Percentiles rank a stretch among this genome's conserved stretches.
Evolutionary conservation across 768 basidiomycete genomes (phyloP).

Genomic region (Agaricus sinodeliciosus): DNA sequence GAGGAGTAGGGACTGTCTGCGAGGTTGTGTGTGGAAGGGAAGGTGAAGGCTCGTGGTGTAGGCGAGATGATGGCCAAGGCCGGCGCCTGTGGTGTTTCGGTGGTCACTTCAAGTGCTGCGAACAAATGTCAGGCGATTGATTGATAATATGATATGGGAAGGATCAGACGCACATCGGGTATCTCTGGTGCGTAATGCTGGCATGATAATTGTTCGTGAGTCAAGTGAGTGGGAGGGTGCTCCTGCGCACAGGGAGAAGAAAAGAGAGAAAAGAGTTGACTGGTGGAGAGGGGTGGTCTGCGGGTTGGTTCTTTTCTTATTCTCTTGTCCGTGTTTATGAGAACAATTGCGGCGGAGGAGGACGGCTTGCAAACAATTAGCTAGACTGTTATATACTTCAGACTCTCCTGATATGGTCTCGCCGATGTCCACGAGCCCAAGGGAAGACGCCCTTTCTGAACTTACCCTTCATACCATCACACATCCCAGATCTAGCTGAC

Average conservation of each 20-base stretch:
- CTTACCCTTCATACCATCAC: conserved; percentile 23
- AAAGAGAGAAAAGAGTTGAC: conserved; percentile 42
- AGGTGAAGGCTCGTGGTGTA: conserved; percentile 66
- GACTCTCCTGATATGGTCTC: conserved; percentile 28
- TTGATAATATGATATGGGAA: not conserved
- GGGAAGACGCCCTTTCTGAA: conserved; percentile 15
- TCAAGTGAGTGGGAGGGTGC: conserved; percentile 27
- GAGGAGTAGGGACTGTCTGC: conserved; percentile 66
- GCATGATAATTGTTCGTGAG: conserved; percentile 48
- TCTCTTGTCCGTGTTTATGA: conserved; percentile 36
- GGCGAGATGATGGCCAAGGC: conserved; percentile 58
- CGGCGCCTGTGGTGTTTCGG: conserved; percentile 51
- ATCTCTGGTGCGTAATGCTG: conserved; percentile 75
- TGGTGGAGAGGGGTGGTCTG: conserved; percentile 29
- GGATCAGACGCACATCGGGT: conserved; percentile 37
- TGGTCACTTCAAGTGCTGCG: conserved; percentile 70
- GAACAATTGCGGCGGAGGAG: conserved; percentile 66
- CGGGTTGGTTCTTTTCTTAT: conserved; percentile 39
- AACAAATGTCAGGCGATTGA: conserved; percentile 6
- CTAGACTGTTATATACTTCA: conserved; percentile 46
- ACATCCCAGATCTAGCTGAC: conserved; percentile 10
- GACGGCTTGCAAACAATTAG: conserved; percentile 53
- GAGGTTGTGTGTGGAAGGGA: conserved; percentile 56
- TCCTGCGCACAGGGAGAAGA: conserved; percentile 28
- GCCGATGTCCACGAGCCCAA: conserved; percentile 30